Base-by-base conservation (phyloP, 306 rosid genomes). In the Ceratonia siliqua region DNA sequence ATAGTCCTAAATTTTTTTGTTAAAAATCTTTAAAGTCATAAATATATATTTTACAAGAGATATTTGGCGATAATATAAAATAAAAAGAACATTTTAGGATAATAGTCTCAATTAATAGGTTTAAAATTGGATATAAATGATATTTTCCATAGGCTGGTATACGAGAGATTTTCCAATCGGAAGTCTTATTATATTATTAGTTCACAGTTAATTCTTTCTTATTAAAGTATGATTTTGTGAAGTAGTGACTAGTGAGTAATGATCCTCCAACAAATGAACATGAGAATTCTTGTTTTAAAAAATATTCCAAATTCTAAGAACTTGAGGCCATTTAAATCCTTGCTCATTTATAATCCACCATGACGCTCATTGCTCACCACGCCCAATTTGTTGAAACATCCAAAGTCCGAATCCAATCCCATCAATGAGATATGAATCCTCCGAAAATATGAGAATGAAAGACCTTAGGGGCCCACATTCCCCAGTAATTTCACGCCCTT, bases 401-500 rank as follows among this genome's bases (percentile, higher is more conserved):
- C 90, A 53, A 81, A 79, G 81, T 78, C 69, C 15, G 73, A 48
- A 67, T 24, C 30, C 73, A 62, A 38, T 24, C 69, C 75, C 55
- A 77, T n/a, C 67, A 49, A 49, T 20, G 54, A 66, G 35, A 65
- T 35, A 36, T 71, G 67, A 28, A 46, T 67, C 55, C 67, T 39
- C 75, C 52, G 17, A 24, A 27, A 42, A 66, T 66, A 50, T 36
- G 80, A 88, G 72, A 75, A 36, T 36, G 80, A 86, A 62, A 69
- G 45, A 62, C 62, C 62, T 53, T 72, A 35, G 87, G 96, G 86
- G 56, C 80, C 88, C 73, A 80, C 79, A 30, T 24, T 73, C 42
- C 76, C 80, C 73, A 72, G 92, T 81, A 78, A 62, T 68, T 79
- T 87, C 91, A 90, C 91, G 98, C 98, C 83, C 74, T 73, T 69